phyloP scores from a whole-genome alignment of 495 filamentous ascomycete species.

The Astrothelium subdiscretum region DNA sequence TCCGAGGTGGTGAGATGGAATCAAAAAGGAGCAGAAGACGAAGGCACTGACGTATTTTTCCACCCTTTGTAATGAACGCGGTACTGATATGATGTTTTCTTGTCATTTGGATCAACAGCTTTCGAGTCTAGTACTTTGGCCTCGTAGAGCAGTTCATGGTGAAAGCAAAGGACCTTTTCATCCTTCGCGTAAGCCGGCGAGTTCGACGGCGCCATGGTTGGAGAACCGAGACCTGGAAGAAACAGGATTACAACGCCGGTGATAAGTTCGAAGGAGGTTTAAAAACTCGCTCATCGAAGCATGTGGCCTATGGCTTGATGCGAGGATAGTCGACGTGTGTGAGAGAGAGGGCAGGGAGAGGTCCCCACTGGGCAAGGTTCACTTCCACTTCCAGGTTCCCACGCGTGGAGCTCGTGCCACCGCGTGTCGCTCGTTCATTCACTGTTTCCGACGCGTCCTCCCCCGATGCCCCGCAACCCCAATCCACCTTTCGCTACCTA shows the following conservation, averaged over 20 bases:
- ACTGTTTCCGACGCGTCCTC: neutral
- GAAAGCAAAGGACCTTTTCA: slow-evolving; percentile 92
- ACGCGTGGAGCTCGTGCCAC: neutral
- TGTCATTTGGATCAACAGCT: slow-evolving; percentile 52
- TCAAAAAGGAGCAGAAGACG: slow-evolving; percentile 10
- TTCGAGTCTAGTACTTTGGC: slow-evolving; percentile 79
- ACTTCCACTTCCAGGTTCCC: too few species aligned
- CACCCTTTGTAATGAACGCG: slow-evolving; percentile 97
- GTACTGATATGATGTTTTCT: slow-evolving; percentile 67
- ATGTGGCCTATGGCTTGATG: neutral
- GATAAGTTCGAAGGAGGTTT: too few species aligned
- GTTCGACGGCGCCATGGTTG: slow-evolving; percentile 48
- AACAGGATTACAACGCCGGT: too few species aligned
- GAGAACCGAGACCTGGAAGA: neutral
- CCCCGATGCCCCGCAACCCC: neutral
- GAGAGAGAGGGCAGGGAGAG: too few species aligned
- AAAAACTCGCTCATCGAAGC: too few species aligned
- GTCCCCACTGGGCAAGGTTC: too few species aligned
- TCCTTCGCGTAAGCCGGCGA: slow-evolving; percentile 66
- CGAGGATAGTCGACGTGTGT: neutral
- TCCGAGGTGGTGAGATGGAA: neutral
- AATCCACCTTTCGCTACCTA: slow-evolving; percentile 8
- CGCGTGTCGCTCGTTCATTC: neutral
- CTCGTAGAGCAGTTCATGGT: slow-evolving; percentile 92
- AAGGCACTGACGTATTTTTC: slow-evolving; percentile 75